These are phyloP conservation scores for Corchorus olitorius DNA, from an alignment of 345 rosid genomes.

Conservation along the genomic window DNA sequence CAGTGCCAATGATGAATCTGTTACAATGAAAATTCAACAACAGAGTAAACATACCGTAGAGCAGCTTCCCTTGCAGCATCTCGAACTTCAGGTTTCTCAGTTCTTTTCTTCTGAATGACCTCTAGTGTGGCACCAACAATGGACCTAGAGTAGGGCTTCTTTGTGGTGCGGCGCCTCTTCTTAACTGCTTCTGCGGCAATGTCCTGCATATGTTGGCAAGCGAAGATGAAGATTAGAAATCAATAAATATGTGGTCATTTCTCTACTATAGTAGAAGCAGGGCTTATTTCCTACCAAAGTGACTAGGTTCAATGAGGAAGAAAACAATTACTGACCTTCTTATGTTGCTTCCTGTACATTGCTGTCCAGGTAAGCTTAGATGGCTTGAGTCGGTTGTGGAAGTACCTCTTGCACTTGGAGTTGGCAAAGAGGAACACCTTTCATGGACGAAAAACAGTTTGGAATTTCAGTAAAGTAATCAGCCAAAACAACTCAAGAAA, in stretches of 20 bases:
- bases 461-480: neutral
- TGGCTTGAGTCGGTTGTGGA: conserved; percentile 90
- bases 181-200: conserved; percentile 60
- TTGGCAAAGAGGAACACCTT: conserved; percentile 90
- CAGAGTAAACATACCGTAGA: conserved; percentile 34
- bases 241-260: neutral
- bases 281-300: neutral
- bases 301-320: neutral
- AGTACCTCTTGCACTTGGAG: conserved; percentile 92
- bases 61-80: conserved; percentile 75
- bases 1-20: neutral
- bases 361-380: conserved; percentile 90
- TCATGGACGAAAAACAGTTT: neutral
- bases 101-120: conserved; percentile 62
- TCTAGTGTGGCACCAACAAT: conserved; percentile 77
- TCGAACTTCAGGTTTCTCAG: conserved; percentile 74
- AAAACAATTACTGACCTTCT: conserved; percentile 44
- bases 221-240: neutral
- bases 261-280: neutral
- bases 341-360: conserved; percentile 73
- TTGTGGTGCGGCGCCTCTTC: conserved; percentile 57
- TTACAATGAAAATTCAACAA: neutral
- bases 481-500: neutral
- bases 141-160: conserved; percentile 76
- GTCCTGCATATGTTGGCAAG: conserved; percentile 33